These are phyloP conservation scores for Moesziomyces parantarcticus DNA, from an alignment of 1,284 basidiomycete species.

Conservation along the genomic window DNA sequence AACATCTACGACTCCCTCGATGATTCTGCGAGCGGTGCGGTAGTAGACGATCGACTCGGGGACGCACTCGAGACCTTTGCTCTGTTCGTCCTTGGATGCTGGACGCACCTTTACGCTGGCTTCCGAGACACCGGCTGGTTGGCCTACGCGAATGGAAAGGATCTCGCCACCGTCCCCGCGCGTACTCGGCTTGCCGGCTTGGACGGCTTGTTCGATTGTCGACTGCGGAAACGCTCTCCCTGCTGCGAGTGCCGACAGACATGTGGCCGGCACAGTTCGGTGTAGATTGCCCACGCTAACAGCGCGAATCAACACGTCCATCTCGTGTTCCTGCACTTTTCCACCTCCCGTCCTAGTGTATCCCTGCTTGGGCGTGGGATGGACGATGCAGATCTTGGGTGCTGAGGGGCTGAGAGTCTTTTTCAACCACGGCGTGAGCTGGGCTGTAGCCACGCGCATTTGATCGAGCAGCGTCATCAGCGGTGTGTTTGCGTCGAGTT, in stretches of 20 bases:
- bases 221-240: slow-evolving; percentile 40
- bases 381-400: slow-evolving; percentile 65
- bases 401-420: slow-evolving; percentile 49
- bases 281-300: slow-evolving; percentile 62
- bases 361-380: slow-evolving; percentile 21
- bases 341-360: slow-evolving; percentile 55
- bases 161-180: slow-evolving; percentile 2
- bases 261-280: slow-evolving; percentile 61
- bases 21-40: slow-evolving; percentile 59
- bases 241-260: slow-evolving; percentile 58
- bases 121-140: slow-evolving; percentile 60
- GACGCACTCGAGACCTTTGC: not conserved
- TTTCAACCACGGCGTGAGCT: slow-evolving; percentile 29
- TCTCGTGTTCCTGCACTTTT: slow-evolving; percentile 15
- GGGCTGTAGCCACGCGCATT: slow-evolving; percentile 43
- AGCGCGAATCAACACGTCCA: slow-evolving; percentile 59
- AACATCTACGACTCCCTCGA: slow-evolving; percentile 47
- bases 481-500: slow-evolving; percentile 47
- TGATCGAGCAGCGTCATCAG: slow-evolving; percentile 50
- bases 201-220: slow-evolving; percentile 36
- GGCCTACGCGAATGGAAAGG: slow-evolving; percentile 56
- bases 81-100: not conserved
- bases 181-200: not conserved
- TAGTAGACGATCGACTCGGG: slow-evolving; percentile 54
- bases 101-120: slow-evolving; percentile 42